These are phyloP conservation scores for Ogataea wickerhamii DNA, from an alignment of 805 yeast species.

Conservation along the genomic window DNA sequence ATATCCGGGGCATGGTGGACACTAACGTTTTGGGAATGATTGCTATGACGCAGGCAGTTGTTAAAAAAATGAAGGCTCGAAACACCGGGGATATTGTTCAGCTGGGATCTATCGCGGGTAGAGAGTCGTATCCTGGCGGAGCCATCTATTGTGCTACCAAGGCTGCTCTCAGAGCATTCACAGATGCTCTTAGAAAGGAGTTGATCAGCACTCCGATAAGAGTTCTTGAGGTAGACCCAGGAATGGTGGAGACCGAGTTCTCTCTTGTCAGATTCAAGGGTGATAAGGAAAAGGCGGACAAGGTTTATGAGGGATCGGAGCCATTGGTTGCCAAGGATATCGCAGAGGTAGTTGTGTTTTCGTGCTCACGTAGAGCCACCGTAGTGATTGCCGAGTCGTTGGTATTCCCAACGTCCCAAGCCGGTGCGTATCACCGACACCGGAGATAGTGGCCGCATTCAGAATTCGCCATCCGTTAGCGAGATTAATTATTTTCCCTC, in stretches of 20 bases:
- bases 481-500: no score
- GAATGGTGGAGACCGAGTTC: constrained; percentile 68
- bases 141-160: constrained; percentile 69
- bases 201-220: constrained; percentile 50
- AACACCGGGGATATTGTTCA: constrained; percentile 56
- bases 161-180: constrained; percentile 57
- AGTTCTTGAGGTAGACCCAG: constrained; percentile 66
- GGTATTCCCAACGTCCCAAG: constrained; percentile 75
- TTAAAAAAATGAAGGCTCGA: constrained; percentile 40
- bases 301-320: constrained; percentile 51
- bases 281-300: constrained; percentile 49
- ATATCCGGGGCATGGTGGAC: constrained; percentile 40
- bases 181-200: constrained; percentile 26
- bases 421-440: constrained; percentile 24
- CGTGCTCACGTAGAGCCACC: constrained; percentile 52
- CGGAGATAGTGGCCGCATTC: neutral
- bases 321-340: constrained; percentile 58
- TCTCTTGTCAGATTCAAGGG: constrained; percentile 59
- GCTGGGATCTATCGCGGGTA: constrained; percentile 67
- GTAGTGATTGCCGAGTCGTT: constrained; percentile 67
- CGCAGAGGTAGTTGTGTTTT: constrained; percentile 58
- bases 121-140: constrained; percentile 69
- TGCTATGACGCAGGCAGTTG: constrained; percentile 41
- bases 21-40: constrained; percentile 48
- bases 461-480: no score